Evolutionary conservation across 495 filamentous ascomycete genomes (phyloP).

Genomic region (Penicillium silybi): DNA sequence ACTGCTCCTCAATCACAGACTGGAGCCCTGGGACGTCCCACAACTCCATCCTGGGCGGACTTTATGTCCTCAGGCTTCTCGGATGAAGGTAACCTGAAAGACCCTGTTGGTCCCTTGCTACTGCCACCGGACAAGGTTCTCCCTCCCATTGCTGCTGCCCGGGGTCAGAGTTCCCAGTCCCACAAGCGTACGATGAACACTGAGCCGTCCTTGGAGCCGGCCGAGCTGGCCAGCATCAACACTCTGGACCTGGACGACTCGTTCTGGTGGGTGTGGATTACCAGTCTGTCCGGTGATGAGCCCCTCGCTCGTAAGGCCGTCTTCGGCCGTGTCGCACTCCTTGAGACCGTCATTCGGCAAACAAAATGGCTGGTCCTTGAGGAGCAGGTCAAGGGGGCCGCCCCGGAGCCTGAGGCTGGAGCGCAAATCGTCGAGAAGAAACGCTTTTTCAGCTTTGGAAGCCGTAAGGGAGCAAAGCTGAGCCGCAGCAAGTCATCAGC

Average conservation of each 20-base stretch:
- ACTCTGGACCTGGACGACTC: slow-evolving; percentile 86
- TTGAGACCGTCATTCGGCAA: slow-evolving; percentile 79
- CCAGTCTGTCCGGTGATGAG: slow-evolving; percentile 88
- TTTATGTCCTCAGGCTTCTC: slow-evolving; percentile 92
- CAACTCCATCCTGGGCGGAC: slow-evolving; percentile 96
- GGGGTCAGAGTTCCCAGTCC: slow-evolving; percentile 86
- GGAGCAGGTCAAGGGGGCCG: slow-evolving; percentile 93
- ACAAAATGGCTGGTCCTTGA: slow-evolving; percentile 92
- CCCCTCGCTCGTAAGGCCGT: slow-evolving; percentile 78
- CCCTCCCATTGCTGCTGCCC: slow-evolving; percentile 67
- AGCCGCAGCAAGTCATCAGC: slow-evolving; percentile 64
- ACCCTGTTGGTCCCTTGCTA: slow-evolving; percentile 56
- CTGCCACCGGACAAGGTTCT: slow-evolving; percentile 87
- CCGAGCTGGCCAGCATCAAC: slow-evolving; percentile 88
- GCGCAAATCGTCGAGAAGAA: slow-evolving; percentile 95
- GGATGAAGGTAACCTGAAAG: slow-evolving; percentile 57
- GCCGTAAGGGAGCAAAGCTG: slow-evolving; percentile 56
- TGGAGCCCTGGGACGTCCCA: slow-evolving; percentile 72
- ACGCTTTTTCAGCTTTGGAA: slow-evolving; percentile 79
- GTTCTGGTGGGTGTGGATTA: slow-evolving; percentile 99
- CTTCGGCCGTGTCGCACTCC: slow-evolving; percentile 88
- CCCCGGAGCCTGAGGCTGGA: slow-evolving; percentile 74
- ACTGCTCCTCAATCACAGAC: slow-evolving; percentile 58
- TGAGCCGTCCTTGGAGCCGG: slow-evolving; percentile 72
- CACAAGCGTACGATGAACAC: slow-evolving; percentile 64